phyloP scores from a whole-genome alignment of 2,329 filamentous ascomycete genomes.

The Pyrenochaeta sp. region DNA sequence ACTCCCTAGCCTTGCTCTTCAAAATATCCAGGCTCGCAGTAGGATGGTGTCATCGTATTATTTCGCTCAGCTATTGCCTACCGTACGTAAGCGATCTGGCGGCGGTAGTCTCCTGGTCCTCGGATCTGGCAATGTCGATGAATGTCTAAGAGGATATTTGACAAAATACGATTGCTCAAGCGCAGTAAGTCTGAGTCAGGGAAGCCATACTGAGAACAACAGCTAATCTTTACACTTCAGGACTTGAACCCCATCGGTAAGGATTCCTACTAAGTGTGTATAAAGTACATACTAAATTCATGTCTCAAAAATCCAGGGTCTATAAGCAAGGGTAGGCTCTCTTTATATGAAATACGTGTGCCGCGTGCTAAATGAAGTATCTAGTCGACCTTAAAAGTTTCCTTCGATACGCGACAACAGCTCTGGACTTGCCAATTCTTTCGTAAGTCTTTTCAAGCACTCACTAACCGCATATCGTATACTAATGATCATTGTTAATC shows the following conservation, averaged over 20 bases:
- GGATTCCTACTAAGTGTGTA: neutral
- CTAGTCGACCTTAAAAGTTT: slow-evolving; percentile 73
- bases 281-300: neutral
- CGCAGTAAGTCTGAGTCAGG: slow-evolving; percentile 49
- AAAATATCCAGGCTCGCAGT: slow-evolving; percentile 71
- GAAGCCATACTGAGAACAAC: too few species aligned
- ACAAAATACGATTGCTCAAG: slow-evolving; percentile 74
- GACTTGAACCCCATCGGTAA: slow-evolving; percentile 65
- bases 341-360: neutral
- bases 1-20: slow-evolving; percentile 56
- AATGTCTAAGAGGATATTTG: slow-evolving; percentile 64
- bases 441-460: slow-evolving; percentile 31
- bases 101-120: slow-evolving; percentile 71
- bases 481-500: neutral
- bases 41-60: slow-evolving; percentile 73
- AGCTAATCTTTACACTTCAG: neutral
- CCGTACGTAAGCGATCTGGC: slow-evolving; percentile 64
- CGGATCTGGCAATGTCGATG: slow-evolving; percentile 70
- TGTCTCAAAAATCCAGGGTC: neutral
- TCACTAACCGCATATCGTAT: neutral
- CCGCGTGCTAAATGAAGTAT: neutral
- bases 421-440: slow-evolving; percentile 71
- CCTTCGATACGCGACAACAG: slow-evolving; percentile 63
- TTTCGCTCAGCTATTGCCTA: slow-evolving; percentile 70
- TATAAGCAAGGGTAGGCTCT: neutral